These are phyloP conservation scores for Pseudonitzschia delicatissima DNA, from an alignment of 108 stramenopile genomes.

Conservation along the genomic window DNA sequence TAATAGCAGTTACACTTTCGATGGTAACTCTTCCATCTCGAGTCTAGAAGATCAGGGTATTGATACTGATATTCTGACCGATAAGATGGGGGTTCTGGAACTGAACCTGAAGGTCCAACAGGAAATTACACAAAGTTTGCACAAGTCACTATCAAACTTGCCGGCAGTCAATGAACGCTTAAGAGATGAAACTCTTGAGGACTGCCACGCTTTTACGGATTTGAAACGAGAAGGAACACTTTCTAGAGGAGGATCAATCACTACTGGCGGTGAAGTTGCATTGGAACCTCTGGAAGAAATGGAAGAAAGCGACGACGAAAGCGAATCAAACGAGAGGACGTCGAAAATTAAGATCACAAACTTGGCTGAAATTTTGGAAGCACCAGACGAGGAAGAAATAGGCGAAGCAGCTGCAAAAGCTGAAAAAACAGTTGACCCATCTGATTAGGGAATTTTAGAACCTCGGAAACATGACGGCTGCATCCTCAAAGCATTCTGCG, in stretches of 20 bases:
- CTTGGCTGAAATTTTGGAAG: conserved; percentile 38
- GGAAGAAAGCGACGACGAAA: conserved; percentile 41
- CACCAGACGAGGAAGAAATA: conserved; percentile 24
- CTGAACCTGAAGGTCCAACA: conserved; percentile 24
- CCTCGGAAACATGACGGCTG: too few relatives aligned
- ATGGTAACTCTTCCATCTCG: conserved; percentile 43
- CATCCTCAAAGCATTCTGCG: too few relatives aligned
- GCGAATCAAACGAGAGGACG: background rate
- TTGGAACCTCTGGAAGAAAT: conserved; percentile 37
- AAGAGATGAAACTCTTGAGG: conserved; percentile 70
- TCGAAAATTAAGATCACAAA: conserved; percentile 32
- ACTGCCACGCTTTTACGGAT: conserved; percentile 67
- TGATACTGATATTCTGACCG: conserved; percentile 42
- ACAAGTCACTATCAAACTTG: conserved; percentile 33
- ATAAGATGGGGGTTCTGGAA: conserved; percentile 45
- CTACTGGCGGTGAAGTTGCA: conserved; percentile 35
- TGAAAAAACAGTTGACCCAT: too few relatives aligned
- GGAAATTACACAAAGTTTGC: conserved; percentile 25
- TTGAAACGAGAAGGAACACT: conserved; percentile 20
- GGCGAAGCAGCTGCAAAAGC: background rate
- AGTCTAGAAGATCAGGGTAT: conserved; percentile 43
- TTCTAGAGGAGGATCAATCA: conserved; percentile 31
- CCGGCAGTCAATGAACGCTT: conserved; percentile 63
- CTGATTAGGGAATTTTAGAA: too few relatives aligned
- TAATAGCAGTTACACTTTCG: conserved; percentile 5